These are phyloP conservation scores for Tricholoma sp. DNA, from an alignment of 768 basidiomycete species.

Conservation along the genomic window DNA sequence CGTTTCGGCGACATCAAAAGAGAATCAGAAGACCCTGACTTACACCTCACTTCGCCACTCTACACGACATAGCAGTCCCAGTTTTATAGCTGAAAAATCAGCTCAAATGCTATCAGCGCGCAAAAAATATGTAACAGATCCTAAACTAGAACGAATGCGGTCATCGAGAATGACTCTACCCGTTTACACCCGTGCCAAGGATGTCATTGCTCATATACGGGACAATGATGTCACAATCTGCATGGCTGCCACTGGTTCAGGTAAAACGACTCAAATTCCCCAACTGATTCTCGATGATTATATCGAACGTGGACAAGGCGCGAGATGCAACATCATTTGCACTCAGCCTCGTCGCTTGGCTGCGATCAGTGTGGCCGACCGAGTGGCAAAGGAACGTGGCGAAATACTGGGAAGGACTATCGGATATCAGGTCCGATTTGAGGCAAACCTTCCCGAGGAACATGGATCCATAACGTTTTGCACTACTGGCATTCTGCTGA, in stretches of 20 bases:
- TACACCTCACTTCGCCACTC: conserved; percentile 1
- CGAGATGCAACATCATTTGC: conserved; percentile 84
- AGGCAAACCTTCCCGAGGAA: conserved; percentile 68
- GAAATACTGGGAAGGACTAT: conserved; percentile 65
- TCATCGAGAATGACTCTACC: conserved; percentile 64
- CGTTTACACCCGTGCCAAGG: conserved; percentile 61
- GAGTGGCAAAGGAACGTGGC: conserved; percentile 85
- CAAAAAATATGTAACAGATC: conserved; percentile 55
- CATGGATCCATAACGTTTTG: conserved; percentile 89
- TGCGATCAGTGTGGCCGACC: conserved; percentile 87
- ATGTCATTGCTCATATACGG: conserved; percentile 64
- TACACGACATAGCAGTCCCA: conserved; percentile 20
- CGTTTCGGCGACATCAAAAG: conserved; percentile 3
- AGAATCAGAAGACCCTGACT: neutral
- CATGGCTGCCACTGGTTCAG: conserved; percentile 88
- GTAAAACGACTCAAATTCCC: conserved; percentile 93
- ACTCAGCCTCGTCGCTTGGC: conserved; percentile 92
- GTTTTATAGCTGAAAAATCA: conserved; percentile 48
- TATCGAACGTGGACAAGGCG: conserved; percentile 75
- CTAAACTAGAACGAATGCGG: conserved; percentile 62
- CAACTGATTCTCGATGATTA: conserved; percentile 86
- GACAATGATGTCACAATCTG: conserved; percentile 83
- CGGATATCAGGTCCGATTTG: conserved; percentile 93
- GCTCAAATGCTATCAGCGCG: conserved; percentile 47
- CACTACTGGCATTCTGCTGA: conserved; percentile 88